These are phyloP conservation scores for Trichoderma harzianum DNA, from an alignment of 2,329 filamentous ascomycete genomes.

Conservation along the genomic window DNA sequence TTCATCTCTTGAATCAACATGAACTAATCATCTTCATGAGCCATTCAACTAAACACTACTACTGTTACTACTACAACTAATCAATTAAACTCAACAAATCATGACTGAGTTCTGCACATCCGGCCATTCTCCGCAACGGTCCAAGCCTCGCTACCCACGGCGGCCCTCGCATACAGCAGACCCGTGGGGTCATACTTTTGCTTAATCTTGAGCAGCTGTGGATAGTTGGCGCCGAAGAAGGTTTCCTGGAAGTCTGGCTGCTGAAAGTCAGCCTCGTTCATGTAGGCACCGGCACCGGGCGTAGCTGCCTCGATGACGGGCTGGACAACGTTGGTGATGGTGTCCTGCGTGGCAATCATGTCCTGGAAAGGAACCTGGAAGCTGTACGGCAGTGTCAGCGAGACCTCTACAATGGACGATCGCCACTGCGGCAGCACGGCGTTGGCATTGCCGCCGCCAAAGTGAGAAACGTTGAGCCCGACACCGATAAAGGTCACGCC, in stretches of 20 bases:
- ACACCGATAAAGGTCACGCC: conserved; percentile 27
- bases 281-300: conserved; percentile 43
- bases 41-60: not conserved
- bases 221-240: conserved; percentile 49
- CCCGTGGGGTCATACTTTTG: conserved; percentile 43
- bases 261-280: conserved; percentile 51
- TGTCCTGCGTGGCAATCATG: conserved; percentile 28
- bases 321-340: conserved; percentile 29
- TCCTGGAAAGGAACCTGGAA: conserved; percentile 29
- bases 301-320: conserved; percentile 28
- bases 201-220: conserved; percentile 43
- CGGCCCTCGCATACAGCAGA: conserved; percentile 47
- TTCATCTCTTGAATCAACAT: not conserved
- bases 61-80: not conserved
- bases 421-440: conserved; percentile 43
- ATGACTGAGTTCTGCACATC: conserved; percentile 20
- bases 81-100: not conserved
- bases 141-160: conserved; percentile 52
- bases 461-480: not conserved
- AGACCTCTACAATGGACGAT: conserved; percentile 32
- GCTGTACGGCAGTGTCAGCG: conserved; percentile 29
- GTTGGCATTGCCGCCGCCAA: conserved; percentile 25
- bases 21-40: not conserved
- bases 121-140: conserved; percentile 30
- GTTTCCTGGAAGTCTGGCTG: conserved; percentile 43